phyloP scores from a whole-genome alignment of 345 rosid species.

The Corchorus olitorius region DNA sequence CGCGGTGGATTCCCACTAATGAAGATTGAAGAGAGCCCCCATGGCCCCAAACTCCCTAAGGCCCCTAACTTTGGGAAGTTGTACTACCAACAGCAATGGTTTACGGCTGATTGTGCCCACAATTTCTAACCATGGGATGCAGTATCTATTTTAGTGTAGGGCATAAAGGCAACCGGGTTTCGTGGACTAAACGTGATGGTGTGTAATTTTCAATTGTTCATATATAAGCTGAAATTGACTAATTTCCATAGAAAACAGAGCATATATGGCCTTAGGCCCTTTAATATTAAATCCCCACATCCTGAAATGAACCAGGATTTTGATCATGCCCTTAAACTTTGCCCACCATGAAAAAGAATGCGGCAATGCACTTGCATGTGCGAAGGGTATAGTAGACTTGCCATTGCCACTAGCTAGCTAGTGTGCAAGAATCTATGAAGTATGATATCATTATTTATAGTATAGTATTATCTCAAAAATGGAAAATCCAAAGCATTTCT shows the following conservation, averaged over 20 bases:
- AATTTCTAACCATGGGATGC: slow-evolving; percentile 8
- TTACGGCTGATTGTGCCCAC: neutral
- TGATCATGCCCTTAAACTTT: neutral
- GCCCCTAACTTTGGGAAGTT: slow-evolving; percentile 32
- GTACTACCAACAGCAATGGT: neutral
- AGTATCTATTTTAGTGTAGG: neutral
- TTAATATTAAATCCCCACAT: neutral
- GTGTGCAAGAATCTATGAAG: slow-evolving; percentile 11
- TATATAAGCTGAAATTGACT: neutral
- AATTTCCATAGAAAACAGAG: neutral
- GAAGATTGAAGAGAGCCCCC: neutral
- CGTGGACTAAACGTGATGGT: neutral
- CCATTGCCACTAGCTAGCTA: slow-evolving; percentile 23
- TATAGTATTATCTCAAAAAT: neutral
- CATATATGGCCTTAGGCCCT: neutral
- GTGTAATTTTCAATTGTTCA: neutral
- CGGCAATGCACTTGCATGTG: neutral
- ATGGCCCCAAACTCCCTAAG: too few species aligned
- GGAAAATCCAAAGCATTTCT: neutral
- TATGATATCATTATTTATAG: too few species aligned
- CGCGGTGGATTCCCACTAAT: slow-evolving; percentile 31
- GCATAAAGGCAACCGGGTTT: neutral
- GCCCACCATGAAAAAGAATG: neutral
- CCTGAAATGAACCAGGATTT: neutral
- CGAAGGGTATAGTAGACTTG: slow-evolving; percentile 31